phyloP scores from a whole-genome alignment of 2,329 filamentous ascomycete genomes.

The Thielaviopsis cerberus region DNA sequence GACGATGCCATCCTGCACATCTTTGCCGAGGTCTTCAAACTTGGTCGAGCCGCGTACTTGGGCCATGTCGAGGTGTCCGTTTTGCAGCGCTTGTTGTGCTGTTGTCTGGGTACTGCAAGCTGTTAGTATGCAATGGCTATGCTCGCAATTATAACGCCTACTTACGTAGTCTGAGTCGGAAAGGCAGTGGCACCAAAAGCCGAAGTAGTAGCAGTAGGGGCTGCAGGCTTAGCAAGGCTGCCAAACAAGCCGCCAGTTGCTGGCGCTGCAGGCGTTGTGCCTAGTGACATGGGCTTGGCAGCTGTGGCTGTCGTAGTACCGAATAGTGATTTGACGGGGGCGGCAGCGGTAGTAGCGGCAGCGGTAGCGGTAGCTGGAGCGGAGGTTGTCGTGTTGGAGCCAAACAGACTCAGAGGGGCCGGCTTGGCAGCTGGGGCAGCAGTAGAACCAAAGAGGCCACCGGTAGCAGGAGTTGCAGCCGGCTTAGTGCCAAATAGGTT shows the following conservation, averaged over 20 bases:
- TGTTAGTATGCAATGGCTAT: neutral
- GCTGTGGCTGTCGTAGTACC: neutral
- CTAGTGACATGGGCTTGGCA: neutral
- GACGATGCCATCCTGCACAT: conserved; percentile 61
- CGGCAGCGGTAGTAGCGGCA: neutral
- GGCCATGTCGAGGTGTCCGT: conserved; percentile 53
- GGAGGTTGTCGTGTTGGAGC: conserved; percentile 4
- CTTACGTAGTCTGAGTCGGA: neutral
- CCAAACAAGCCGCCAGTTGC: conserved; percentile 14
- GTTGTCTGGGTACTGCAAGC: conserved; percentile 1
- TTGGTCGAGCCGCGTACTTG: conserved; percentile 74
- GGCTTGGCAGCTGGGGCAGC: conserved; percentile 13
- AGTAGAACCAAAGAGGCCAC: conserved; percentile 16
- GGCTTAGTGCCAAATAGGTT: conserved; percentile 4
- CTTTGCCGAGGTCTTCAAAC: conserved; percentile 74
- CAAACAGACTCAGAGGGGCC: conserved; percentile 18
- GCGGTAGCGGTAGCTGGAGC: neutral
- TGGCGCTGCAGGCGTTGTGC: neutral
- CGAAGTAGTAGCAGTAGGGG: neutral
- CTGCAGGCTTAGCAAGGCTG: neutral
- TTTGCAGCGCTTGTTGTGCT: conserved; percentile 26
- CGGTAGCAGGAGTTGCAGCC: conserved; percentile 10
- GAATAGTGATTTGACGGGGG: neutral
- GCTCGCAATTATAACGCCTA: neutral
- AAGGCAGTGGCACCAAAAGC: neutral